Percentiles rank a stretch among this genome's conserved stretches.
These are phyloP conservation scores for Hypoxylon crocopeplum DNA, from an alignment of 495 filamentous ascomycete genomes.

Conservation along the genomic window DNA sequence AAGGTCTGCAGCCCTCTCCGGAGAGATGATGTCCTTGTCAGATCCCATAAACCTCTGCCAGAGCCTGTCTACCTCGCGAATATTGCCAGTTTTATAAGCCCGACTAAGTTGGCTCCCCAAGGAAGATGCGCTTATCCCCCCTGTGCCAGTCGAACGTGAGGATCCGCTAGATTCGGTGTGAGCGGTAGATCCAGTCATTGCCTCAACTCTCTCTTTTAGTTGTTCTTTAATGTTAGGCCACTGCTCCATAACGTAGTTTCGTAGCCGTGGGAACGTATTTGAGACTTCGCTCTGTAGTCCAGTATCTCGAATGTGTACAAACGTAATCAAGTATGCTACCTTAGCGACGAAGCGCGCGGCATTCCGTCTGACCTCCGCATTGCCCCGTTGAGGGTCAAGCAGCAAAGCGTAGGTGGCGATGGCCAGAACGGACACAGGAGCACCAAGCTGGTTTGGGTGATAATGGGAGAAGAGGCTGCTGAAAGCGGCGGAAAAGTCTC, in stretches of 20 bases:
- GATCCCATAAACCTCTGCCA: constrained; percentile 45
- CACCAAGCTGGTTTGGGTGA: constrained; percentile 28
- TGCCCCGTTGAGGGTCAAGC: constrained; percentile 39
- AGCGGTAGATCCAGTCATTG: constrained; percentile 18
- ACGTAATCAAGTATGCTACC: constrained; percentile 29
- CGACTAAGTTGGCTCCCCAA: constrained; percentile 8
- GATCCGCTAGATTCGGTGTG: constrained; percentile 9
- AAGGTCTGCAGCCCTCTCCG: constrained; percentile 34
- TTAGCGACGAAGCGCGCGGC: constrained; percentile 35
- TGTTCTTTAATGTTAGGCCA: constrained; percentile 31
- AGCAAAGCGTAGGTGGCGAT: constrained; percentile 53
- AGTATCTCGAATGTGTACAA: constrained; percentile 17
- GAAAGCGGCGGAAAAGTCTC: constrained; percentile 39
- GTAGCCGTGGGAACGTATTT: constrained; percentile 19
- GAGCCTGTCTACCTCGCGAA: constrained; percentile 26
- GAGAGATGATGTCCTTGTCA: constrained; percentile 14
- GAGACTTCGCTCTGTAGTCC: constrained; percentile 4
- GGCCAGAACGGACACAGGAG: constrained; percentile 39
- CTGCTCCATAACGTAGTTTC: constrained; percentile 26
- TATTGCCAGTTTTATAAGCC: constrained; percentile 3
- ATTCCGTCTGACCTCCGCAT: constrained; percentile 7
- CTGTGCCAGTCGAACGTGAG: neutral
- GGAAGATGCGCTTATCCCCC: neutral
- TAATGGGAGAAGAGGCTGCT: constrained; percentile 43
- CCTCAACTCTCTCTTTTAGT: constrained; percentile 3